These are phyloP conservation scores for Spergularia azorica DNA, from an alignment of 179 eudicot species.

Conservation along the genomic window DNA sequence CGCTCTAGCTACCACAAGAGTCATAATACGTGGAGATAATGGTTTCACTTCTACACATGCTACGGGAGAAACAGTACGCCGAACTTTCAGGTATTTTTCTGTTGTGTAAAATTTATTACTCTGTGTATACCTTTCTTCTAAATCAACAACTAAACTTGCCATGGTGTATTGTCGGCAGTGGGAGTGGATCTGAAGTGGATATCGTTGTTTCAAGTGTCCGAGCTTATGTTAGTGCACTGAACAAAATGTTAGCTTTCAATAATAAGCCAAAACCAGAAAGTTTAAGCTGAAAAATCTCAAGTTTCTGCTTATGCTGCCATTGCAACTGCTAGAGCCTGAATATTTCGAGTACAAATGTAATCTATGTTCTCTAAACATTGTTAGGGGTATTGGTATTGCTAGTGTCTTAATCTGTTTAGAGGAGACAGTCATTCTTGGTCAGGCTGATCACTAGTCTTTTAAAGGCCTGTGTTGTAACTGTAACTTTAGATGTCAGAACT, in stretches of 20 bases:
- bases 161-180: constrained; percentile 48
- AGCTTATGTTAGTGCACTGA: constrained; percentile 83
- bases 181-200: constrained; percentile 88
- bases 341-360: constrained; percentile 25
- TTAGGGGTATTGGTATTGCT: neutral
- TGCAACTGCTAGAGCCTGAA: constrained; percentile 22
- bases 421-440: neutral
- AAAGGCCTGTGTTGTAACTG: neutral
- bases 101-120: neutral
- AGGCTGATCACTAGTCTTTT: neutral
- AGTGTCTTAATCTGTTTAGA: neutral
- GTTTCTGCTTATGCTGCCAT: constrained; percentile 27
- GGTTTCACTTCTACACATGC: constrained; percentile 58
- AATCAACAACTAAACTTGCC: neutral
- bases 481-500: neutral
- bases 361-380: constrained; percentile 2
- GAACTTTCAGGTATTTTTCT: constrained; percentile 70
- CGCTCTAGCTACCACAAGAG: constrained; percentile 85
- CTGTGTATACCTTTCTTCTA: neutral
- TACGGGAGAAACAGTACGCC: constrained; percentile 51
- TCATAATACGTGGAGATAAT: constrained; percentile 63
- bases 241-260: constrained; percentile 78
- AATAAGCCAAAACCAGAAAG: constrained; percentile 30
- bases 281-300: constrained; percentile 21
- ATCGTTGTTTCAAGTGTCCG: constrained; percentile 92